phyloP scores from a whole-genome alignment of 164 flowering plant species.

The Sedum album region DNA sequence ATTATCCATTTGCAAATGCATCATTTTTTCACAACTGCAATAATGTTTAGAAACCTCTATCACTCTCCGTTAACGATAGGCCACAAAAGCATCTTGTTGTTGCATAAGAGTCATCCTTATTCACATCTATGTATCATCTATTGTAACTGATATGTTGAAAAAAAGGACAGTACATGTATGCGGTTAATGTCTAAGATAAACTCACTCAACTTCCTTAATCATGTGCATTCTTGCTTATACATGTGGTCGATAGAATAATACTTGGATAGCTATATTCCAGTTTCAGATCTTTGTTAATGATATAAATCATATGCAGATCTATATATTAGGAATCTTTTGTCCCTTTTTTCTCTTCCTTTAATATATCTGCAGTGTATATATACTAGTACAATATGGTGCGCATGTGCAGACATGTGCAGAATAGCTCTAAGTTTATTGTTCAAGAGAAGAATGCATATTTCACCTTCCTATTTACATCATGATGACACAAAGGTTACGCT shows the following conservation, averaged over 20 bases:
- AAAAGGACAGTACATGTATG: background rate
- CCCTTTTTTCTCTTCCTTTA: background rate
- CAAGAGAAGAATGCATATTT: background rate
- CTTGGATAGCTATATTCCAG: background rate
- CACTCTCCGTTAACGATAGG: background rate
- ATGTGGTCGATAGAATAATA: background rate
- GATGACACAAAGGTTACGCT: background rate
- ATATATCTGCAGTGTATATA: background rate
- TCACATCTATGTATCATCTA: background rate
- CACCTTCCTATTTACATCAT: background rate
- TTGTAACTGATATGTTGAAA: background rate
- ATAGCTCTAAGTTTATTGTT: background rate
- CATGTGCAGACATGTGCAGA: slow-evolving; percentile 4
- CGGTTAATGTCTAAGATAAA: background rate
- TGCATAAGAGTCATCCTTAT: background rate
- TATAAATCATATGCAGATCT: background rate
- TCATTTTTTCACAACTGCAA: background rate
- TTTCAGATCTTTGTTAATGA: background rate
- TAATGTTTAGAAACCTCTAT: background rate
- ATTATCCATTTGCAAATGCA: background rate
- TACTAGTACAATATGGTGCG: background rate
- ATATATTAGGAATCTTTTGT: background rate
- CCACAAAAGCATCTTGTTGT: background rate
- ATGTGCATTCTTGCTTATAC: background rate
- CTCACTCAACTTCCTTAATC: slow-evolving; percentile 1